Conservation (phyloP, 371 early-diverging fungal genomes). For the Actinomortierella wolfii region DNA sequence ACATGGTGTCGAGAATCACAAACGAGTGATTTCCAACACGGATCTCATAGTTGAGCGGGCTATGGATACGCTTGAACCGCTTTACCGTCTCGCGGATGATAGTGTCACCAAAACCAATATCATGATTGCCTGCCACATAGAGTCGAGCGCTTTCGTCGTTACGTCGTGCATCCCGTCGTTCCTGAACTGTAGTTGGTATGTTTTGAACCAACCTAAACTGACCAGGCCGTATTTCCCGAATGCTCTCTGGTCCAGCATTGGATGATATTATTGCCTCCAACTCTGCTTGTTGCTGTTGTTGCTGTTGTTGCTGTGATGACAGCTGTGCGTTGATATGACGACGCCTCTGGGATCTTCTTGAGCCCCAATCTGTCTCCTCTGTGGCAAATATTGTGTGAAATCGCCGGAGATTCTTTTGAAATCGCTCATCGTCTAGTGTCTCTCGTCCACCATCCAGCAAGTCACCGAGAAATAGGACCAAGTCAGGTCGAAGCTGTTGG, state of each 20-base stretch:
- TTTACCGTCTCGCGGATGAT: constrained; percentile 54
- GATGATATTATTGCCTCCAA: no score
- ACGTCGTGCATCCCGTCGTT: no score
- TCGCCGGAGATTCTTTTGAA: constrained; percentile 30
- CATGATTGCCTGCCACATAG: constrained; percentile 87
- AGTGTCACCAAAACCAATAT: constrained; percentile 85
- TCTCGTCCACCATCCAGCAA: constrained; percentile 89
- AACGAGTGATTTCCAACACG: constrained; percentile 63
- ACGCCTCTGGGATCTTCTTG: no score
- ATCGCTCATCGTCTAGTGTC: constrained; percentile 64
- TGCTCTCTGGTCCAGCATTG: no score
- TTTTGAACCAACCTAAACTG: no score
- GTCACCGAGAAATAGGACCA: constrained; percentile 79
- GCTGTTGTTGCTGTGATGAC: no score
- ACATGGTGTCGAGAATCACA: constrained; percentile 80
- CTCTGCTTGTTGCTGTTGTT: no score
- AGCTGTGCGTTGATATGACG: no score
- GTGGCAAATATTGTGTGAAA: constrained; percentile 28
- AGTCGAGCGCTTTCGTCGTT: constrained; percentile 16
- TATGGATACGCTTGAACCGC: constrained; percentile 66
- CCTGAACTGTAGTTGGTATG: no score
- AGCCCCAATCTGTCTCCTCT: constrained; percentile 6
- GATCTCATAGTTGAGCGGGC: constrained; percentile 68
- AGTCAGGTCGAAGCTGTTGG: constrained; percentile 54
- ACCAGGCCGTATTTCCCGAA: no score